Evolutionary conservation across 73 alveolate genomes (phyloP), one percentile per base, ranked within the genome.

Genomic region (Urostyla sp.): DNA sequence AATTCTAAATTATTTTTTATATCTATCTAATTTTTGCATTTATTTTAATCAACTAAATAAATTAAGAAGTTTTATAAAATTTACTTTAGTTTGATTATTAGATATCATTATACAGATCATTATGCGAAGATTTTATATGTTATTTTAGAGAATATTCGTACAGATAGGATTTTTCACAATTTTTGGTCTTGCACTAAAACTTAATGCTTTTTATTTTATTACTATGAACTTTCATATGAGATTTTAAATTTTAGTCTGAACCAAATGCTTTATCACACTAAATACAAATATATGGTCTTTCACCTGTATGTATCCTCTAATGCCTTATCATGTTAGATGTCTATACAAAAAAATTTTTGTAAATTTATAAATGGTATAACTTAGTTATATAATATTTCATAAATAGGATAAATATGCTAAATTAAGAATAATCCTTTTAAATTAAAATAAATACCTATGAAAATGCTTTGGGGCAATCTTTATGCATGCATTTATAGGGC

Each of bases 291-390:
- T 75, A 75, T 11, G 87, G 87, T 30, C 57, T 75, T 15, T 53
- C 67, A 1, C 87, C 87, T 15, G 87, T 75, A 23, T 75, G 87
- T 10, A 75, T 75, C 44, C 87, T 75, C 57, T 75, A 54, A 44
- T 75, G 87, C 23, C 87, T 15, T 5, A 75, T 75, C 18, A 75
- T 23, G 23, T 75, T 75, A 20, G 87, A 75, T 10, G 57, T 36
- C 15, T 11, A 40, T 15, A 40, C 15, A 15, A 40, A 15, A n/a
- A n/a, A n/a, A 27, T 23, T 27, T 40, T 63, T 6, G 4, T 30
- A 6, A 20, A n/a, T 2, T 18, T 7, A 4, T 20, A 28, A 5
- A 3, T 1, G n/a, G 58, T 7, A 3, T 43, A 38, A 10, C 15
- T 5, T 6, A 34, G 10, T 3, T 52, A n/a, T n/a, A n/a, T n/a